Conservation (phyloP, 108 stramenopile species). For the Pseudonitzschia delicatissima region DNA sequence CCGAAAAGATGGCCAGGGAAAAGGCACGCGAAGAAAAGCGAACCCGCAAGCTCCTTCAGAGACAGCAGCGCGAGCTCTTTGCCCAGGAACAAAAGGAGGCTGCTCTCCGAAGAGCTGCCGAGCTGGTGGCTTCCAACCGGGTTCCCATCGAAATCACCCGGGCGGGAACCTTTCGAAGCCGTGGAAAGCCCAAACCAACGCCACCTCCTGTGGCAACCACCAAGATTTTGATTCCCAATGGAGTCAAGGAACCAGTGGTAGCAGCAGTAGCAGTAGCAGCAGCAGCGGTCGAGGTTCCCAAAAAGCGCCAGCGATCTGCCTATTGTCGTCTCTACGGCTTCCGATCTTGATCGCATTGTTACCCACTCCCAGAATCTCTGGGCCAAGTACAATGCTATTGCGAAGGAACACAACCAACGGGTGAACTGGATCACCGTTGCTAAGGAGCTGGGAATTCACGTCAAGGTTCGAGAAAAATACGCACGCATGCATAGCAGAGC, state of each 20-base stretch:
- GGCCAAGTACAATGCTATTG: slow-evolving; percentile 83
- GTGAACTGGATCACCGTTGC: slow-evolving; percentile 83
- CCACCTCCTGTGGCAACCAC: not conserved
- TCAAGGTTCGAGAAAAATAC: slow-evolving; percentile 87
- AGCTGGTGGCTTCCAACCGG: slow-evolving; percentile 64
- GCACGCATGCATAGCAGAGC: slow-evolving; percentile 77
- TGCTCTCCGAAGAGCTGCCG: slow-evolving; percentile 66
- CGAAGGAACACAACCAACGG: slow-evolving; percentile 83
- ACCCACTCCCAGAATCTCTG: slow-evolving; percentile 80
- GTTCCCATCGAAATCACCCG: slow-evolving; percentile 77
- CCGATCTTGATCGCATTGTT: slow-evolving; percentile 70
- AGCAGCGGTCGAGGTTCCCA: not conserved
- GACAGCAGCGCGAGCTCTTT: slow-evolving; percentile 59
- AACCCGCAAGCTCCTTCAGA: slow-evolving; percentile 49
- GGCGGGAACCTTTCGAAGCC: not conserved
- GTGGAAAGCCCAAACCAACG: not conserved
- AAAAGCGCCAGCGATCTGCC: slow-evolving; percentile 54
- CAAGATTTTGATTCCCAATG: not conserved
- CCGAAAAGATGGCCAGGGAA: slow-evolving; percentile 57
- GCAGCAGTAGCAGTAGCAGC: not conserved
- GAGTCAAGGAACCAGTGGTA: not conserved
- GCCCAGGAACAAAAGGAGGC: slow-evolving; percentile 72
- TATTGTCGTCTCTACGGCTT: slow-evolving; percentile 73
- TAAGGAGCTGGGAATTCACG: slow-evolving; percentile 80
- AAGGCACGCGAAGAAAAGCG: slow-evolving; percentile 59